Percentiles rank a stretch among this genome's conserved stretches.
Conservation (phyloP, 208 protist genomes). For the Leishmania tropica region DNA sequence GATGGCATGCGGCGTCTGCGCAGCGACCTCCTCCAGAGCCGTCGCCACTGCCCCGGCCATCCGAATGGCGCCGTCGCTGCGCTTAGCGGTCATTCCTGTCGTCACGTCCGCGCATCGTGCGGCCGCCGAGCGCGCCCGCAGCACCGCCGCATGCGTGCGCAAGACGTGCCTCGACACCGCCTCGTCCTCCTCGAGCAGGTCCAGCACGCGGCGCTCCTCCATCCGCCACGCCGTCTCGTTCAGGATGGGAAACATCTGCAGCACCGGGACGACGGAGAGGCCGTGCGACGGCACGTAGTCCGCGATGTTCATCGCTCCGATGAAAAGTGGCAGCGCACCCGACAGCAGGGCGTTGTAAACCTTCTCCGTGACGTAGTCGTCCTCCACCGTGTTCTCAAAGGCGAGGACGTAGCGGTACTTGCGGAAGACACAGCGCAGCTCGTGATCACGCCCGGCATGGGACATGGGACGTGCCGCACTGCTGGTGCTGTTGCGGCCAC, state of each 20-base stretch:
- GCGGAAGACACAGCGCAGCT: constrained; percentile 36
- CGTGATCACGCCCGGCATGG: constrained; percentile 14
- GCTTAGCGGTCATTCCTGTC: too few relatives aligned
- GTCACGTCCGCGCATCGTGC: background rate
- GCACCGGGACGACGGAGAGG: constrained; percentile 10
- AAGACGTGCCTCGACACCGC: background rate
- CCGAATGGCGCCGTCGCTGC: too few relatives aligned
- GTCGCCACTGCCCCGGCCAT: background rate
- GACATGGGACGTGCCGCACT: background rate
- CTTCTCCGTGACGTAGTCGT: constrained; percentile 76
- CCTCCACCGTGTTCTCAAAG: constrained; percentile 58
- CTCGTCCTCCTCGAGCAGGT: constrained; percentile 13
- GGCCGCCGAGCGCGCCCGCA: background rate
- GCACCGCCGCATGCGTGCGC: constrained; percentile 7
- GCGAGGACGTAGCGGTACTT: constrained; percentile 46
- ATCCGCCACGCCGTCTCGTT: constrained; percentile 21
- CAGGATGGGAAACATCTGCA: constrained; percentile 24
- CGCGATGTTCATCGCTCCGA: constrained; percentile 44
- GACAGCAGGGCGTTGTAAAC: constrained; percentile 57
- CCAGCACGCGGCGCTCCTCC: constrained; percentile 9
- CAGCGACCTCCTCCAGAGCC: constrained; percentile 1
- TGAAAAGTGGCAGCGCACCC: constrained; percentile 56
- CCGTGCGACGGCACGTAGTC: constrained; percentile 28
- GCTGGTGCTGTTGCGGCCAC: background rate
- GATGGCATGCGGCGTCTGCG: background rate